Evolutionary conservation across 352 stramenopile species (phyloP).

Genomic region (Phytophthora lateralis): DNA sequence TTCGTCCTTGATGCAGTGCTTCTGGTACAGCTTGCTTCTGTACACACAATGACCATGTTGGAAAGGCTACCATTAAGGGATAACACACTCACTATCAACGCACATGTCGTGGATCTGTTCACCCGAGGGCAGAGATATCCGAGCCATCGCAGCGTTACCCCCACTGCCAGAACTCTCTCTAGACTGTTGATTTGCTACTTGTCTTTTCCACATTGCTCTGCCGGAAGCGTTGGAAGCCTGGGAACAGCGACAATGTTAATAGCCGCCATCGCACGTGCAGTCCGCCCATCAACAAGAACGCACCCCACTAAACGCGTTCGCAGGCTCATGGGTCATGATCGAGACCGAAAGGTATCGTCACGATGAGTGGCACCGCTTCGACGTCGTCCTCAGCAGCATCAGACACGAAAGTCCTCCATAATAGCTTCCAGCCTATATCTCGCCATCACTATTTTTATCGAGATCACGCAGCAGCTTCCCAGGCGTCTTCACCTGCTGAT

Average conservation of each 20-base stretch:
- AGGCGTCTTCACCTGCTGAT: constrained; percentile 3
- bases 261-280: not conserved
- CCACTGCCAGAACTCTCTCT: constrained; percentile 18
- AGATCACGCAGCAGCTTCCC: not conserved
- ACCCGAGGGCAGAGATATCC: constrained; percentile 64
- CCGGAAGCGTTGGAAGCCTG: constrained; percentile 60
- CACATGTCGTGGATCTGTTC: constrained; percentile 82
- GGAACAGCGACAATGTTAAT: constrained; percentile 6
- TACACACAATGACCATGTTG: not conserved
- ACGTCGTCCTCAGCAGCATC: constrained; percentile 5
- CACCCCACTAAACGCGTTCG: constrained; percentile 45
- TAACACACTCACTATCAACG: constrained; percentile 8
- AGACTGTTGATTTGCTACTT: constrained; percentile 44
- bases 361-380: constrained; percentile 7
- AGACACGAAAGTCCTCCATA: constrained; percentile 13
- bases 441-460: constrained; percentile 28
- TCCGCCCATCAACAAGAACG: not conserved
- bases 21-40: constrained; percentile 75
- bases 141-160: constrained; percentile 25
- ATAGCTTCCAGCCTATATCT: constrained; percentile 8
- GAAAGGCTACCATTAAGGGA: not conserved
- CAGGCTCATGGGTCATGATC: constrained; percentile 28
- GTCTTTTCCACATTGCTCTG: constrained; percentile 74
- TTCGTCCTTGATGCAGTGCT: constrained; percentile 67
- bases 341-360: constrained; percentile 5